A percentile compares a stretch with the other conserved stretches of the same genome.
Evolutionary conservation across 495 filamentous ascomycete species (phyloP).

Genomic region (Hypoxylon trugodes): DNA sequence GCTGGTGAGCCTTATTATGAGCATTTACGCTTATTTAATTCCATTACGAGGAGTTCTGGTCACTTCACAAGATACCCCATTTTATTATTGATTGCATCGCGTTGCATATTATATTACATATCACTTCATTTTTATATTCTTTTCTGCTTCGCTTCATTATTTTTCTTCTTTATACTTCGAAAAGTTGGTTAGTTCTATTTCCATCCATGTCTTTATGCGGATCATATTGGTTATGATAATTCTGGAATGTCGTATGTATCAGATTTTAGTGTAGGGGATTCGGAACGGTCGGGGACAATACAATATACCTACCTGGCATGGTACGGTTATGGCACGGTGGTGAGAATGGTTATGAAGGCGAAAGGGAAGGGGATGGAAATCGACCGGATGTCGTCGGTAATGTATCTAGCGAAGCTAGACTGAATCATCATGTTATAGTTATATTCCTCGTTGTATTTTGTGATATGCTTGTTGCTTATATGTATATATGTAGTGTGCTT

Average conservation of each 20-base stretch:
- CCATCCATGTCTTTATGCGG: slow-evolving; percentile 3
- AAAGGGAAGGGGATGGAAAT: not conserved
- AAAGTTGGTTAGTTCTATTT: slow-evolving; percentile 8
- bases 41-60: too few species aligned
- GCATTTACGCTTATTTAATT: slow-evolving; percentile 28
- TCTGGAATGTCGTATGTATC: slow-evolving; percentile 30
- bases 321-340: not conserved
- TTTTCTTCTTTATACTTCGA: not conserved
- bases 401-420: slow-evolving; percentile 23
- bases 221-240: slow-evolving; percentile 10
- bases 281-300: slow-evolving; percentile 8
- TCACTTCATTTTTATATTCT: not conserved
- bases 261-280: slow-evolving; percentile 26
- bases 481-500: not conserved
- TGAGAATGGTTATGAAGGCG: not conserved
- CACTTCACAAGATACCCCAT: too few species aligned
- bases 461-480: not conserved
- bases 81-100: too few species aligned
- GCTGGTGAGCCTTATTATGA: slow-evolving; percentile 27
- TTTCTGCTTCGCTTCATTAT: too few species aligned
- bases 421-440: slow-evolving; percentile 7
- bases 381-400: slow-evolving; percentile 10
- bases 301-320: too few species aligned
- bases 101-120: slow-evolving; percentile 18
- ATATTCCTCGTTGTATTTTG: not conserved